phyloP scores from a whole-genome alignment of 2,329 filamentous ascomycete species.

The Arthrobotrys conoides region DNA sequence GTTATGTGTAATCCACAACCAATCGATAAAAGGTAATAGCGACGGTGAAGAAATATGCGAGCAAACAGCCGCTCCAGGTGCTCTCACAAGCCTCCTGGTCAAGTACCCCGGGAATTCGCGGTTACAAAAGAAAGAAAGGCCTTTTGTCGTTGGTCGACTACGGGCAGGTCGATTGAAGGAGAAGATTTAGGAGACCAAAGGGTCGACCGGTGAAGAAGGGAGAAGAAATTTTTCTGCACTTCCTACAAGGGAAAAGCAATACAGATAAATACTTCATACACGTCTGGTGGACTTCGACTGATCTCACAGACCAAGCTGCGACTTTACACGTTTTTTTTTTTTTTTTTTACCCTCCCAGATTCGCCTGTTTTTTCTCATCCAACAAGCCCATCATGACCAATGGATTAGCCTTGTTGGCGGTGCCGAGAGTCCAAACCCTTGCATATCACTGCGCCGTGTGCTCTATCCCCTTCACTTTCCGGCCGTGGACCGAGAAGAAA shows the following conservation, averaged over 20 bases:
- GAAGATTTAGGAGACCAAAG: conserved; percentile 8
- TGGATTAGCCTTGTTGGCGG: conserved; percentile 53
- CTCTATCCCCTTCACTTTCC: conserved; percentile 39
- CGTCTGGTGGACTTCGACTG: conserved; percentile 32
- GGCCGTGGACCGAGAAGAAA: conserved; percentile 51
- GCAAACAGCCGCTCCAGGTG: conserved; percentile 55
- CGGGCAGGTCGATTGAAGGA: conserved; percentile 19
- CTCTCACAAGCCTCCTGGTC: conserved; percentile 22
- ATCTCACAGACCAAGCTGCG: conserved; percentile 33
- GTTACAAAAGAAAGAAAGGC: conserved; percentile 24
- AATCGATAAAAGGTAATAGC: conserved; percentile 35
- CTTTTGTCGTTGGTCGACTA: conserved; percentile 20
- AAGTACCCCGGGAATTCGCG: conserved; percentile 47
- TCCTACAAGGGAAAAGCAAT: conserved; percentile 43
- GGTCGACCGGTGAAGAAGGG: conserved; percentile 32
- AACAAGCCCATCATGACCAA: conserved; percentile 41
- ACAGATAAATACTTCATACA: conserved; percentile 36
- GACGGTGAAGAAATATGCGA: conserved; percentile 44
- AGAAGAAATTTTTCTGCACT: conserved; percentile 39
- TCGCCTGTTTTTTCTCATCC: conserved; percentile 54
- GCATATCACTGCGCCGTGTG: conserved; percentile 57
- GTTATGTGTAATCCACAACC: conserved; percentile 36
- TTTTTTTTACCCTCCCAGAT: conserved; percentile 8
- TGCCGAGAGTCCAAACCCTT: conserved; percentile 59
- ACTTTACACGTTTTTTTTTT: conserved; percentile 21